A percentile compares a stretch with the other conserved stretches of the same genome.
Conservation (phyloP, 1,139 yeast species). For the Suhomyces taliae region DNA sequence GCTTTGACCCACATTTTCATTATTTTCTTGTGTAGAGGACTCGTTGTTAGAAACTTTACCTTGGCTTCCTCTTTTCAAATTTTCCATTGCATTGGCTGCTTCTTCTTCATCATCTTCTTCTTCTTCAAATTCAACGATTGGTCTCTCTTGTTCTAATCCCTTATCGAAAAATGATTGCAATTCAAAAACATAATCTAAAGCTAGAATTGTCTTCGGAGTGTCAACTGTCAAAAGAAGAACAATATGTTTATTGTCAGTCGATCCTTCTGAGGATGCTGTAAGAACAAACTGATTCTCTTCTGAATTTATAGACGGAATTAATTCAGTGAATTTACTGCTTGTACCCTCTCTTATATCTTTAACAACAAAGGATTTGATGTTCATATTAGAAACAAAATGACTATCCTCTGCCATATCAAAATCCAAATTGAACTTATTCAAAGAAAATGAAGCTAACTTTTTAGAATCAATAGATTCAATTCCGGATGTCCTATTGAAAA, state of each 20-base stretch:
- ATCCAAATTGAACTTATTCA: constrained; percentile 56
- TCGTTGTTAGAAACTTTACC: neutral
- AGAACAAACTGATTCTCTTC: constrained; percentile 74
- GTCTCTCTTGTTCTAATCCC: constrained; percentile 32
- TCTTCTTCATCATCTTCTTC: constrained; percentile 7
- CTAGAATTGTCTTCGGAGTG: constrained; percentile 77
- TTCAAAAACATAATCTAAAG: constrained; percentile 82
- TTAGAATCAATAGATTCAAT: constrained; percentile 36
- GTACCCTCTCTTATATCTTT: constrained; percentile 65
- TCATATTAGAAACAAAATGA: constrained; percentile 59
- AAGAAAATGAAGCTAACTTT: constrained; percentile 61
- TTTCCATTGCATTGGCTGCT: neutral
- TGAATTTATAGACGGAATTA: constrained; percentile 69
- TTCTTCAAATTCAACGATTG: constrained; percentile 19
- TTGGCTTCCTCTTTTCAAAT: constrained; percentile 3
- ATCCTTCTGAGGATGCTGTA: constrained; percentile 44
- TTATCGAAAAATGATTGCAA: constrained; percentile 60
- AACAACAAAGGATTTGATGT: constrained; percentile 72
- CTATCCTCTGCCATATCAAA: constrained; percentile 55
- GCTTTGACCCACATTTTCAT: neutral
- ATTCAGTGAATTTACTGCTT: constrained; percentile 71
- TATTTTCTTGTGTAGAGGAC: neutral
- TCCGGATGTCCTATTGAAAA: constrained; percentile 59
- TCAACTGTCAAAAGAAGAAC: constrained; percentile 67
- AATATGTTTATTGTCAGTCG: constrained; percentile 40